phyloP scores from a whole-genome alignment of 192 early-diverging fungal species.

The Radiomyces spectabilis region DNA sequence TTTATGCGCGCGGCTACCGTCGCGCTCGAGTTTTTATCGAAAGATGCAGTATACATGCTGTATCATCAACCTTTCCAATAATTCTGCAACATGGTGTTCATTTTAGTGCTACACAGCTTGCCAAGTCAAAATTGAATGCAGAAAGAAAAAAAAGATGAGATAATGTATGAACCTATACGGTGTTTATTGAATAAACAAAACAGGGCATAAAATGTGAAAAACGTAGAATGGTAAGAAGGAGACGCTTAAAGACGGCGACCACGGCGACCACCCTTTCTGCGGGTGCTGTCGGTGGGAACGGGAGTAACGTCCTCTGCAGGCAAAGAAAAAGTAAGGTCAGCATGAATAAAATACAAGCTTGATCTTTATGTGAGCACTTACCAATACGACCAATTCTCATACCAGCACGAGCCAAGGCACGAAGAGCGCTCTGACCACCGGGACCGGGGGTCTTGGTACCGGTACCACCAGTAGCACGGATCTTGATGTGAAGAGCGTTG shows the following conservation, averaged over 20 bases:
- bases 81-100: too few species aligned
- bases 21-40: too few species aligned
- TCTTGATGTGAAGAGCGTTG: slow-evolving; percentile 99
- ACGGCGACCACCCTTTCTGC: slow-evolving; percentile 99
- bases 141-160: too few species aligned
- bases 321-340: slow-evolving; percentile 19
- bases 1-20: too few species aligned
- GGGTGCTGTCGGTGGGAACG: slow-evolving; percentile 97
- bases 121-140: too few species aligned
- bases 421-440: slow-evolving; percentile 96
- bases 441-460: slow-evolving; percentile 97
- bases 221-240: too few species aligned
- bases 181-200: too few species aligned
- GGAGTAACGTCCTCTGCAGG: slow-evolving; percentile 89
- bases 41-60: too few species aligned
- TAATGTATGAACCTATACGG: too few species aligned
- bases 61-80: too few species aligned
- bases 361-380: slow-evolving; percentile 29
- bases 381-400: slow-evolving; percentile 99
- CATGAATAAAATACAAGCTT: slow-evolving; percentile 5
- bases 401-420: slow-evolving; percentile 97
- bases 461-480: slow-evolving; percentile 99
- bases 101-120: too few species aligned
- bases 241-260: slow-evolving; percentile 98
- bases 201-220: too few species aligned